Evolutionary conservation across 1,284 basidiomycete species (phyloP), one percentile per base, ranked within the genome.

Genomic region (Ceratobasidium papillatum): DNA sequence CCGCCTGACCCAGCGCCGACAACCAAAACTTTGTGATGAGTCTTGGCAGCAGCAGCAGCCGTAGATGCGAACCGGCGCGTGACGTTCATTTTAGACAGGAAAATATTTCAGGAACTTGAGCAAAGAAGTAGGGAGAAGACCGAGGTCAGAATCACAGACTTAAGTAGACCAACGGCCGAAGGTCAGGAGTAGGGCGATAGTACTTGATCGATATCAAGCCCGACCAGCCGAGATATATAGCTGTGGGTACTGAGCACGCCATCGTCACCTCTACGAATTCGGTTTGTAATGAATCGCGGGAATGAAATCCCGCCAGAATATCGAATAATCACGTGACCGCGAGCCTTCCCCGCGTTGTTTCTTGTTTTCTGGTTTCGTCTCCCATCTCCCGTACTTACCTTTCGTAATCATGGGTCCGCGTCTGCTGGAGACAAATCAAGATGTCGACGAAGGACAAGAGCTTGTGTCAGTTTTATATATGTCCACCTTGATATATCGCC

Each of bases 1-100:
- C 94, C 94, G 59, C 86, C 94, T 25, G 90, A 89, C 65, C 94
- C 94, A 94, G 80, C 84, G 62, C 84, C 84, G 63, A 85, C 80
- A 63, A 85, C 83, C 32, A 85, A 78, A 61, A 85, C 81, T 79
- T 85, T 85, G 79, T 84, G 83, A 75, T 81, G 81, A 52, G 80
- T 79, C 36, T 80, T 78, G 41, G 79, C 79, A 22, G 79, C 75
- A 22, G 79, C 77, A 36, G 79, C 79, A 22, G 79, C 75, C 8
- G 81, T 80, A 5, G 78, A 75, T 14, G 76, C 73, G 38, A 77
- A 63, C 51, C 75, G 52, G 30, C 63, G 49, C 8, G 64, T 59
- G 59, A 76, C 36, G 27, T 69, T 75, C 71, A 69, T 68, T 43
- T 38, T 47, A 32, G 32, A 19, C n/a, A 17, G 25, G 25, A 38